A percentile compares a stretch with the other conserved stretches of the same genome.
These are phyloP conservation scores for Epichloe aotearoae DNA, from an alignment of 2,329 filamentous ascomycete species.

Conservation along the genomic window DNA sequence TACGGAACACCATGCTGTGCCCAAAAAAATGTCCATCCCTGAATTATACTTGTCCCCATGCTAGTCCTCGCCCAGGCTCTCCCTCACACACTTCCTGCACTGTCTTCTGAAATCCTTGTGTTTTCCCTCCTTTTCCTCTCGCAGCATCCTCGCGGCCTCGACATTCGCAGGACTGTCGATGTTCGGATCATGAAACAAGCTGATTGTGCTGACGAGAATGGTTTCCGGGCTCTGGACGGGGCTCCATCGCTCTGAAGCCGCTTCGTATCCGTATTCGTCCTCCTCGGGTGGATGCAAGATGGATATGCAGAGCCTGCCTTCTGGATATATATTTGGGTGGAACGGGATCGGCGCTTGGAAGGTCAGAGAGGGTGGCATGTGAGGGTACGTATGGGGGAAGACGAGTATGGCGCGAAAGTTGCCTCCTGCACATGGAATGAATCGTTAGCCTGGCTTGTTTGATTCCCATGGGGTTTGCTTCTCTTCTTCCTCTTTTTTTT, in stretches of 20 bases:
- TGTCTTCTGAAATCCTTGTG: constrained; percentile 63
- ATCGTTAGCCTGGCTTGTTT: background rate
- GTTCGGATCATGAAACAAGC: constrained; percentile 83
- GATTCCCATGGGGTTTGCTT: background rate
- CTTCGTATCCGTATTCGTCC: constrained; percentile 88
- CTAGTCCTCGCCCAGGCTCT: constrained; percentile 66
- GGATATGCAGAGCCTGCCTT: constrained; percentile 86
- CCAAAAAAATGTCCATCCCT: background rate
- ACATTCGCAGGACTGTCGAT: constrained; percentile 93
- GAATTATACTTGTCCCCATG: background rate
- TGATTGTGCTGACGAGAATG: constrained; percentile 84
- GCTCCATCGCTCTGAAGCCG: constrained; percentile 79
- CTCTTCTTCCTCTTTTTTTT: too few species aligned
- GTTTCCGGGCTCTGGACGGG: constrained; percentile 96
- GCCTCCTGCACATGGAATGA: constrained; percentile 45
- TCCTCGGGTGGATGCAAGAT: constrained; percentile 94
- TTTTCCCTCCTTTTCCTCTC: constrained; percentile 54
- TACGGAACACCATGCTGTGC: background rate
- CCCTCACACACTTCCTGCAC: constrained; percentile 66
- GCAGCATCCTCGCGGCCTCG: constrained; percentile 78
- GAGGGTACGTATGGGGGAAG: constrained; percentile 79
- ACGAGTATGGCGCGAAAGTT: constrained; percentile 78
- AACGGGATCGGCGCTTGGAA: constrained; percentile 76
- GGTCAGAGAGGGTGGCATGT: constrained; percentile 74
- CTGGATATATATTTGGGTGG: constrained; percentile 87